Evolutionary conservation across 2,329 filamentous ascomycete genomes (phyloP).

Genomic region (Talaromyces sp.): DNA sequence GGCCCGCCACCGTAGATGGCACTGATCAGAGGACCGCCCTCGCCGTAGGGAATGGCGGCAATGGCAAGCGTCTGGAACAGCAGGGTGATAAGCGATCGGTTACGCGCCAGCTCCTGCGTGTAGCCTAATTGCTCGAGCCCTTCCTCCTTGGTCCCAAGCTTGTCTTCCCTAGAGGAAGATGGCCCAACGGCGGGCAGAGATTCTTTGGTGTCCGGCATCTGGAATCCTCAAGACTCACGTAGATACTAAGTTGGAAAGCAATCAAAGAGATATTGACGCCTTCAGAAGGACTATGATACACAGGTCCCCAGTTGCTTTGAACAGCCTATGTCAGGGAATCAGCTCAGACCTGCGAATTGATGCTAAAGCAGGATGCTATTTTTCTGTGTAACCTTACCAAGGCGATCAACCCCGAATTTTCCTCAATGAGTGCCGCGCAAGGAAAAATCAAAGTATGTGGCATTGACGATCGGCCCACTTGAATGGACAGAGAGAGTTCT

Average conservation of each 20-base stretch:
- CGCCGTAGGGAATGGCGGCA: constrained; percentile 54
- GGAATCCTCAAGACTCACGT: background rate
- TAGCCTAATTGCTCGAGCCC: constrained; percentile 48
- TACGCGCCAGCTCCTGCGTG: constrained; percentile 51
- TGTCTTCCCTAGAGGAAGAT: constrained; percentile 9
- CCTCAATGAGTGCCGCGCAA: background rate
- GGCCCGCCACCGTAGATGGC: constrained; percentile 45
- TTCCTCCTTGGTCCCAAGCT: constrained; percentile 24
- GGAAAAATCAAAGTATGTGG: background rate
- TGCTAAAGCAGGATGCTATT: background rate
- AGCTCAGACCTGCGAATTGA: background rate
- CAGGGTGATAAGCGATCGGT: constrained; percentile 55
- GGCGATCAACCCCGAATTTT: background rate
- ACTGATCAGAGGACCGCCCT: constrained; percentile 32
- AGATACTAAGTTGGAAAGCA: background rate
- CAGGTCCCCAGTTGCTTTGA: background rate
- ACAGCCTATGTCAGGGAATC: background rate
- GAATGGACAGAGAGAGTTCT: background rate
- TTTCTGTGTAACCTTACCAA: background rate
- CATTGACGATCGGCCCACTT: background rate
- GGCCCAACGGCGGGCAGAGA: background rate
- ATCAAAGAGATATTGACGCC: background rate
- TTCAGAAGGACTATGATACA: background rate
- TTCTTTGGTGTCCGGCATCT: background rate
- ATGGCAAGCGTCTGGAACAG: constrained; percentile 58